These are phyloP conservation scores for Trametopsis cervina DNA, from an alignment of 768 basidiomycete species.

Conservation along the genomic window DNA sequence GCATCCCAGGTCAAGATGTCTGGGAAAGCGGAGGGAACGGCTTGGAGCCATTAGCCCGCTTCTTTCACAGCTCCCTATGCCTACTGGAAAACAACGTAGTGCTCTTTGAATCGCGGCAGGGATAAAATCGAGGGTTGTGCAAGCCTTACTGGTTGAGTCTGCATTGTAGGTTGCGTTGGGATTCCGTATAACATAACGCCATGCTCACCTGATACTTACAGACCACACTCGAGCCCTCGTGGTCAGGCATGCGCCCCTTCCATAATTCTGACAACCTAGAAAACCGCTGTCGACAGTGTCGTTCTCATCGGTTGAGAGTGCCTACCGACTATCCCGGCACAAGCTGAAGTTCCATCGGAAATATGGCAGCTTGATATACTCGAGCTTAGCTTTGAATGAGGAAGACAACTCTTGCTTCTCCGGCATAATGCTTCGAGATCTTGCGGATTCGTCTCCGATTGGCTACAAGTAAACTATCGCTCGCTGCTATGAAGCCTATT, in stretches of 20 bases:
- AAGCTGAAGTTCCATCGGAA: slow-evolving; percentile 6
- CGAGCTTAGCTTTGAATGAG: too few species aligned
- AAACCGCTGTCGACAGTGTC: too few species aligned
- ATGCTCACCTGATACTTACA: neutral
- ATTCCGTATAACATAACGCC: neutral
- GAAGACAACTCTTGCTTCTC: too few species aligned
- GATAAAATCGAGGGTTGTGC: too few species aligned
- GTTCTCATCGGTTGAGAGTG: slow-evolving; percentile 3
- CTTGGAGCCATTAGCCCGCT: neutral
- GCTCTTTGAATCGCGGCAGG: neutral
- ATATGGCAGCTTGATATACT: neutral
- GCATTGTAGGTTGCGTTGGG: neutral
- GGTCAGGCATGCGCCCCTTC: too few species aligned
- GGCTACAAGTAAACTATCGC: neutral
- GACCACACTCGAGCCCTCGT: neutral
- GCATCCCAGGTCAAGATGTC: too few species aligned
- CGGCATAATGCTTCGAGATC: neutral
- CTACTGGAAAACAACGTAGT: neutral
- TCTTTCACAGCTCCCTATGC: neutral
- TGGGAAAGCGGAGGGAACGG: neutral
- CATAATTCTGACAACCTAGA: too few species aligned
- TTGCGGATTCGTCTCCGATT: neutral
- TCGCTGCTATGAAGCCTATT: neutral
- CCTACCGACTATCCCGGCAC: neutral
- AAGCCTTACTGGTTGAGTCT: neutral